A percentile compares a stretch with the other conserved stretches of the same genome.
These are phyloP conservation scores for Cyclostephanos invisitatus DNA, from an alignment of 108 stramenopile species.

Conservation along the genomic window DNA sequence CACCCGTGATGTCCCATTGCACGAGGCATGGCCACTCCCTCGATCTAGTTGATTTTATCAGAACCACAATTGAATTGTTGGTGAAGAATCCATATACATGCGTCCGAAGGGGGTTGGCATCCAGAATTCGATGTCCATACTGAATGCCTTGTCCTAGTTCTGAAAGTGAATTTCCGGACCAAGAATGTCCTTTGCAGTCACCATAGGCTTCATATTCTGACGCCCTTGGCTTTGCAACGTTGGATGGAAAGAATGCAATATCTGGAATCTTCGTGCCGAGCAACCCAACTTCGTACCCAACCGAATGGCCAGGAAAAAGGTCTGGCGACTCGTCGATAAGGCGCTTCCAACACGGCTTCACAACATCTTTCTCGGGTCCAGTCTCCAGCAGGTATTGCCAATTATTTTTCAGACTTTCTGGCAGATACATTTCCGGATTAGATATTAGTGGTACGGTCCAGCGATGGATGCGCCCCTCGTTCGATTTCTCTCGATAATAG, in stretches of 20 bases:
- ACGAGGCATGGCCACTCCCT: constrained; percentile 15
- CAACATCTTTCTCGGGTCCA: constrained; percentile 8
- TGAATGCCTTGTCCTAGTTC: constrained; percentile 15
- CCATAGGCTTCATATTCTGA: constrained; percentile 14
- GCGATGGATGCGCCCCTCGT: constrained; percentile 11
- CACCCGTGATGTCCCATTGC: constrained; percentile 8
- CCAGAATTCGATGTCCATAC: constrained; percentile 12
- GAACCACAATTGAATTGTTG: constrained; percentile 14
- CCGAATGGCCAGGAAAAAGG: constrained; percentile 14
- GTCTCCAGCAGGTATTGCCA: constrained; percentile 8
- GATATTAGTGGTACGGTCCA: constrained; percentile 14
- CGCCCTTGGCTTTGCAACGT: constrained; percentile 10
- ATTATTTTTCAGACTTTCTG: constrained; percentile 9
- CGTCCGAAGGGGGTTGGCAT: constrained; percentile 11
- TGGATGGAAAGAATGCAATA: constrained; percentile 16
- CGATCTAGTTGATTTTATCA: constrained; percentile 14
- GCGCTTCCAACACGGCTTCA: constrained; percentile 14
- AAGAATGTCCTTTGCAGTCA: constrained; percentile 10
- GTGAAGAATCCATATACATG: constrained; percentile 15
- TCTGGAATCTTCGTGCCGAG: constrained; percentile 17
- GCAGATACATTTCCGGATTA: constrained; percentile 10
- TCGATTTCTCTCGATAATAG: constrained; percentile 13
- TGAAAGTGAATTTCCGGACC: constrained; percentile 9
- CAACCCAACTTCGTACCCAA: constrained; percentile 11
- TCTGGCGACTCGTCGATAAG: constrained; percentile 11